phyloP scores from a whole-genome alignment of 2,329 filamentous ascomycete genomes.

The Cytospora piceicola region DNA sequence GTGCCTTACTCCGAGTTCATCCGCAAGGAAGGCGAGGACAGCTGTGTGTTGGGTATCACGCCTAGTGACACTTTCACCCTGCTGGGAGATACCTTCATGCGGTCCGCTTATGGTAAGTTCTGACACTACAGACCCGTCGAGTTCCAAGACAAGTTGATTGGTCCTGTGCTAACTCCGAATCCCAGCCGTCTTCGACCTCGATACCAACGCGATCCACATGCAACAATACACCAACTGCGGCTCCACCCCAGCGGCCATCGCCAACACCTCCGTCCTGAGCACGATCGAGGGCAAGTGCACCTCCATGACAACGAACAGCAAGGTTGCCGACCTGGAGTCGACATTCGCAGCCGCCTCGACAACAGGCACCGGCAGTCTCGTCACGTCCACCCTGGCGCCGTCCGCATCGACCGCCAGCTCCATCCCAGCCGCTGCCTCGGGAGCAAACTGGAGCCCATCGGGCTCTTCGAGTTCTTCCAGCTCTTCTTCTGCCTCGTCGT shows the following conservation, averaged over 20 bases:
- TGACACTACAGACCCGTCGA: background rate
- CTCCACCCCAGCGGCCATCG: constrained; percentile 47
- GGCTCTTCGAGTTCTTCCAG: background rate
- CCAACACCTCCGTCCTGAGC: constrained; percentile 37
- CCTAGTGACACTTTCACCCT: constrained; percentile 52
- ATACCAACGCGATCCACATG: constrained; percentile 52
- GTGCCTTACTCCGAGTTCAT: constrained; percentile 57
- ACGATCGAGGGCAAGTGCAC: constrained; percentile 35
- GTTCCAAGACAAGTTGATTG: background rate
- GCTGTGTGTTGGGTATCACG: constrained; percentile 56
- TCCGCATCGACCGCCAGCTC: background rate
- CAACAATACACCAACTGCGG: constrained; percentile 57
- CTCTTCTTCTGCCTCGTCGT: constrained; percentile 1
- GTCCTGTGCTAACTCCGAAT: constrained; percentile 2
- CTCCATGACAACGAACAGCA: background rate
- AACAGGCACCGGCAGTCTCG: background rate
- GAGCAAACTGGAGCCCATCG: background rate
- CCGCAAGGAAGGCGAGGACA: constrained; percentile 40
- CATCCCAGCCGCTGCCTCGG: constrained; percentile 9
- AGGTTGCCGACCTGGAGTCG: constrained; percentile 7
- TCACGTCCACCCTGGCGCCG: constrained; percentile 1
- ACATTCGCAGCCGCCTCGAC: constrained; percentile 5
- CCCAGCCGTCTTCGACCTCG: constrained; percentile 56
- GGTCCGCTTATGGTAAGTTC: constrained; percentile 56
- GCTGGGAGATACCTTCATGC: constrained; percentile 63